phyloP scores from a whole-genome alignment of 495 filamentous ascomycete species.

The Penicillium roqueforti region DNA sequence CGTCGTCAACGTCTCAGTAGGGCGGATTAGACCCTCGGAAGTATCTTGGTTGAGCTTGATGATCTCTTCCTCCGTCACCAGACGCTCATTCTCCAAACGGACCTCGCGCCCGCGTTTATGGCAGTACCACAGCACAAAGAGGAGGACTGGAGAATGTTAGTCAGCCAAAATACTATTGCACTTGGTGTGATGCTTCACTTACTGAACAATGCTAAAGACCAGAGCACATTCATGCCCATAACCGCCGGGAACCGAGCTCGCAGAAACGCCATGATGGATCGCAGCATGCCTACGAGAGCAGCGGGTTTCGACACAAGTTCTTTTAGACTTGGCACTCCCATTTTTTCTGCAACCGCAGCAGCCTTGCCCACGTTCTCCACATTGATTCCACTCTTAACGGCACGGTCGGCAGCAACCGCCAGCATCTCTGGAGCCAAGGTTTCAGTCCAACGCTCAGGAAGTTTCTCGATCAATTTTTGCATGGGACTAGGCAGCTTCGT shows the following conservation, averaged over 20 bases:
- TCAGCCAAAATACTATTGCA: neutral
- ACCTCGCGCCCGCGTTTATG: constrained; percentile 88
- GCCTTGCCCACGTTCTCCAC: constrained; percentile 48
- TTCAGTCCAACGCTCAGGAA: constrained; percentile 76
- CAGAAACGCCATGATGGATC: constrained; percentile 79
- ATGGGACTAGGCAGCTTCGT: constrained; percentile 71
- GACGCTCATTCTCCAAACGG: constrained; percentile 66
- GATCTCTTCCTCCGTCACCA: constrained; percentile 49
- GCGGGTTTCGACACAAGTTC: constrained; percentile 84
- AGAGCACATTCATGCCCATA: constrained; percentile 76
- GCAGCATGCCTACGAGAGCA: constrained; percentile 73
- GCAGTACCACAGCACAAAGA: constrained; percentile 96
- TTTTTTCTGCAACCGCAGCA: constrained; percentile 48
- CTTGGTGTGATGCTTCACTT: constrained; percentile 33
- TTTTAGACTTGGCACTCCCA: constrained; percentile 60
- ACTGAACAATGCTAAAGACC: constrained; percentile 82
- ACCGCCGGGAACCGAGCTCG: constrained; percentile 81
- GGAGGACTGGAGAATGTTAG: constrained; percentile 54
- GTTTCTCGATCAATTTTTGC: constrained; percentile 80
- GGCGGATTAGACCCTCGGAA: constrained; percentile 31
- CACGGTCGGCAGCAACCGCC: constrained; percentile 66
- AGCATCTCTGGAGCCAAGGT: constrained; percentile 74
- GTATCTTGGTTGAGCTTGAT: constrained; percentile 38
- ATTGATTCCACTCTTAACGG: constrained; percentile 62
- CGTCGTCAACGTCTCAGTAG: constrained; percentile 42